A percentile compares a stretch with the other conserved stretches of the same genome.
Evolutionary conservation across 148 eudicot genomes (phyloP).

Genomic region (Cornus florida): DNA sequence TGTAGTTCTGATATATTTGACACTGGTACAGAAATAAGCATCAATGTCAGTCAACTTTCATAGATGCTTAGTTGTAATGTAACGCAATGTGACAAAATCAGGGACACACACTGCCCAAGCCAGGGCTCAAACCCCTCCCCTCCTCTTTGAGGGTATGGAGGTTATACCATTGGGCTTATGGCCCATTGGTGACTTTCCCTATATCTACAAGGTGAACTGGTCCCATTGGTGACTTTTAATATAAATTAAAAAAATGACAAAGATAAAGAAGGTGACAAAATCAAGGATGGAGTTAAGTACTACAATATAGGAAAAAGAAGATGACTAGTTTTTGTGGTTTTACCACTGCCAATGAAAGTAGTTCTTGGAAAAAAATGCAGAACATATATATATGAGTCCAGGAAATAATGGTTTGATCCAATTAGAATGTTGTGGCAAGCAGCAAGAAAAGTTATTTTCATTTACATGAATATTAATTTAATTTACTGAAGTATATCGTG

Average conservation of each 20-base stretch:
- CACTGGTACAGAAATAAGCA: constrained; percentile 35
- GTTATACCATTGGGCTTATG: too few relatives aligned
- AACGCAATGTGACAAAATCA: too few relatives aligned
- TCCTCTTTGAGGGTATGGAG: too few relatives aligned
- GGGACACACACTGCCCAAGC: too few relatives aligned
- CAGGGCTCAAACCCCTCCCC: too few relatives aligned
- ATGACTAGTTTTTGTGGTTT: neutral
- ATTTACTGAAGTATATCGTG: neutral
- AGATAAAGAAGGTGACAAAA: neutral
- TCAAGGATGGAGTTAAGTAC: neutral
- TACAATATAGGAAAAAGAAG: neutral
- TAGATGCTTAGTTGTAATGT: neutral
- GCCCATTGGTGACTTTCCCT: too few relatives aligned
- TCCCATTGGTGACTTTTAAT: too few relatives aligned
- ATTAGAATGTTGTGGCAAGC: neutral
- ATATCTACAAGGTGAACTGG: too few relatives aligned
- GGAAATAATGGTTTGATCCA: neutral
- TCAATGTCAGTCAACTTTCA: constrained; percentile 1
- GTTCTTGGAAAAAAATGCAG: neutral
- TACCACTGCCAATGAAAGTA: neutral
- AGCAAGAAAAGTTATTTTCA: neutral
- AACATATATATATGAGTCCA: neutral
- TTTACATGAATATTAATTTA: too few relatives aligned
- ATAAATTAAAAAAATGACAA: neutral
- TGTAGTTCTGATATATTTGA: constrained; percentile 49